Evolutionary conservation across 306 rosid species (phyloP), one percentile per base, ranked within the genome.

Genomic region (Amphicarpaea edgeworthii): DNA sequence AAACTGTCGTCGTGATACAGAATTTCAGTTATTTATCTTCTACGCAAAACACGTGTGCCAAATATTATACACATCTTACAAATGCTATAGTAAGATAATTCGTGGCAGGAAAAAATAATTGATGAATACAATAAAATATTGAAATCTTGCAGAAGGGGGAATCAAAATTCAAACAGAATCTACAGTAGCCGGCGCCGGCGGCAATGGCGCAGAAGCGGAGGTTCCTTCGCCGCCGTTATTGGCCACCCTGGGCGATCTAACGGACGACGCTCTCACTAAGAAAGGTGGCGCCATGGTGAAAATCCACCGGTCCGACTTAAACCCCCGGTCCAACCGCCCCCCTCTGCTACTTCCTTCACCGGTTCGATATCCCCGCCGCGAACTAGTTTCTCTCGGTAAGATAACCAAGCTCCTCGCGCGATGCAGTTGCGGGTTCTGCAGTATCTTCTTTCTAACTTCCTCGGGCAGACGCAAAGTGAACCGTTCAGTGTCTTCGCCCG

Each of bases 291-390:
- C 82, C 91, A 79, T 86, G 0, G 90, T 75, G 49, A 92, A 92
- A 46, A 86, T 86, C 99, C 99, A 95, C 10, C 93, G 82, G 80
- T 92, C 99, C 1, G 97, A 95, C 67, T 87, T 93, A 3, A 79
- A 30, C 0, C 68, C 66, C 46, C 86, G 83, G 81, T 92, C 95
- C 80, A 88, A 70, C 50, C 90, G 72, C 75, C 74, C 82, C 16
- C 92, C 91, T 66, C 93, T 72, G 4, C 88, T 87, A 34, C 91
- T 95, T 12, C 90, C 93, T 0, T 87, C 86, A 1, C 87, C 88
- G 53, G 62, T 42, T 63, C 90, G 83, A 62, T 86, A 88, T 2
- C 97, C 97, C 1, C 84, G 80, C 66, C 93, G 77, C 0, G 97
- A 83, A 41, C 98, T 94, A 30, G 86, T 77, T 73, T 87, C 92